phyloP scores from a whole-genome alignment of 805 yeast genomes.

The Saccharomycopsis fibuligera region DNA sequence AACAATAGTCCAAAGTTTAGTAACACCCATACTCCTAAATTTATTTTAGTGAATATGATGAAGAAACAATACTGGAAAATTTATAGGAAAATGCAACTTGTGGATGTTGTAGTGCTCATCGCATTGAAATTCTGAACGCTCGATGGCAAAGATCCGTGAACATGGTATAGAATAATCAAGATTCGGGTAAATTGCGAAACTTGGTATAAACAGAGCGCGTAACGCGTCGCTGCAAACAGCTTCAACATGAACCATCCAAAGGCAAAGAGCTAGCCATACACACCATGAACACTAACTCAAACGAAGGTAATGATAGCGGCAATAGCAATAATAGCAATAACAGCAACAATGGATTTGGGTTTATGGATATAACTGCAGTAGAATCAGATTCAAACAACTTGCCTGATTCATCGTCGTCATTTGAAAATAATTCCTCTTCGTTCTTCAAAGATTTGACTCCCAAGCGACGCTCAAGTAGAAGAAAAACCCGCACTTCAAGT shows the following conservation, averaged over 20 bases:
- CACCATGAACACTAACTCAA: not conserved
- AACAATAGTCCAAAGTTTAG: slow-evolving; percentile 85
- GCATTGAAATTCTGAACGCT: too few species aligned
- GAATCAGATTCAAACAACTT: slow-evolving; percentile 8
- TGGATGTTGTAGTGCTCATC: too few species aligned
- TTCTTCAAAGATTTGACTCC: not conserved
- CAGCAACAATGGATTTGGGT: not conserved
- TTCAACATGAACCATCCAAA: too few species aligned
- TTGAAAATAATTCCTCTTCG: not conserved
- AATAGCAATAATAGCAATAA: not conserved
- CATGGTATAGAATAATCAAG: too few species aligned
- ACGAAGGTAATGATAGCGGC: not conserved
- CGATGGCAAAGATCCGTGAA: too few species aligned
- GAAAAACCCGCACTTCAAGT: not conserved
- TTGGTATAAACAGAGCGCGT: too few species aligned
- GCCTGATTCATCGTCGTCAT: slow-evolving; percentile 8
- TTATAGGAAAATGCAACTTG: too few species aligned
- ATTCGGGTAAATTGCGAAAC: too few species aligned
- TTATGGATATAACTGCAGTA: slow-evolving; percentile 9
- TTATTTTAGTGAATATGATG: not conserved
- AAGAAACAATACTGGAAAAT: not conserved
- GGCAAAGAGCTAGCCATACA: too few species aligned
- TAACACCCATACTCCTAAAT: slow-evolving; percentile 73
- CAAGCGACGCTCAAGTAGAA: not conserved
- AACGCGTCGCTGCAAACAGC: too few species aligned